phyloP scores from a whole-genome alignment of 2,329 filamentous ascomycete genomes.

The Cladophialophora carrionii region DNA sequence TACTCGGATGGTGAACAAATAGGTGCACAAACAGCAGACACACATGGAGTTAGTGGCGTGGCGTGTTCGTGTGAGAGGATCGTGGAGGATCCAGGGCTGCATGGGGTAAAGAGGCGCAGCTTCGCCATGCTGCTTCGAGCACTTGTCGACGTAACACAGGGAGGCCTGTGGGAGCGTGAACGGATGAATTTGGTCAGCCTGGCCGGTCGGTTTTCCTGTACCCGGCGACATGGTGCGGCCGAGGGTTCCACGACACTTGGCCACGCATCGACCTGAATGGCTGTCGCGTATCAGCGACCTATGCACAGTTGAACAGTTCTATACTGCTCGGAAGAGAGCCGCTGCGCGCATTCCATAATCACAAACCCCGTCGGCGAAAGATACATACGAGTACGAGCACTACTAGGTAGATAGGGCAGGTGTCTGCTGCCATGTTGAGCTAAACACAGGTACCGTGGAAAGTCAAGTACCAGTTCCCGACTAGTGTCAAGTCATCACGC shows the following conservation, averaged over 20 bases:
- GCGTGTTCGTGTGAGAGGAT: not conserved
- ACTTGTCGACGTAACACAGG: conserved; percentile 3
- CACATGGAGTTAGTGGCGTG: not conserved
- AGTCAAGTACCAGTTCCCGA: not conserved
- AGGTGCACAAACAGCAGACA: conserved; percentile 7
- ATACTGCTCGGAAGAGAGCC: not conserved
- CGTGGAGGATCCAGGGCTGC: conserved; percentile 1
- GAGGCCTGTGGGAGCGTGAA: not conserved
- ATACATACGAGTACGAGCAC: no score
- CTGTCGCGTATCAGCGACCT: conserved; percentile 10
- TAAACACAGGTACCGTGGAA: not conserved
- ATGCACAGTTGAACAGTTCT: not conserved
- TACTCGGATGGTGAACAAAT: not conserved
- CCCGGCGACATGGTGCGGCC: not conserved
- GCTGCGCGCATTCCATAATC: conserved; percentile 11
- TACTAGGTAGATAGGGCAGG: not conserved
- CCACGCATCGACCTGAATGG: conserved; percentile 8
- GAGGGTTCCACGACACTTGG: not conserved
- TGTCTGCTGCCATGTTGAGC: conserved; percentile 10
- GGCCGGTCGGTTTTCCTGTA: not conserved
- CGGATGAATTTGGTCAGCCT: not conserved
- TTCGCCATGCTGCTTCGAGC: conserved; percentile 5
- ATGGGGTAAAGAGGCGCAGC: conserved; percentile 13
- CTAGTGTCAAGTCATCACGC: no score
- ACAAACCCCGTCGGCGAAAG: not conserved